Conservation (phyloP, 2,329 filamentous ascomycete species). For the Xylaria sp. region DNA sequence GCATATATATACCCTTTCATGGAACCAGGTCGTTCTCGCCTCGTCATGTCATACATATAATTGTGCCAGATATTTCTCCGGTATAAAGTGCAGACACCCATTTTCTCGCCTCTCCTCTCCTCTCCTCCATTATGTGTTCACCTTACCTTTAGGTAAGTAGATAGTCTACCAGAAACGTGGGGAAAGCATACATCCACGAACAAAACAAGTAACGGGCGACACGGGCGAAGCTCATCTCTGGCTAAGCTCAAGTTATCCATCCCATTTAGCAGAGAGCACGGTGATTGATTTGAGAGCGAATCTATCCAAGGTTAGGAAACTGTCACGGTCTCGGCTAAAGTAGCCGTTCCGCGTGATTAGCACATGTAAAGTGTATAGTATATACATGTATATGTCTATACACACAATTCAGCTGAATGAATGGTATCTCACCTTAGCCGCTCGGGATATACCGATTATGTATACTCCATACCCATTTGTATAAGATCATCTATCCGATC, state of each 20-base stretch:
- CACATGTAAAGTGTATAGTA: neutral
- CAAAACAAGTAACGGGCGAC: slow-evolving; percentile 1
- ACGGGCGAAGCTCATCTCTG: slow-evolving; percentile 10
- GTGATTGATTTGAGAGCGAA: slow-evolving; percentile 20
- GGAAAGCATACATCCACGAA: neutral
- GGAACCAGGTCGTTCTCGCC: too few relatives aligned
- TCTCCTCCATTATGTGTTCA: neutral
- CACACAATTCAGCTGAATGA: slow-evolving; percentile 1
- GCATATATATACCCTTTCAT: slow-evolving; percentile 7
- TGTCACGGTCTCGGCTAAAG: slow-evolving; percentile 26
- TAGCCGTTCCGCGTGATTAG: slow-evolving; percentile 17
- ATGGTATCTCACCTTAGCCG: slow-evolving; percentile 14
- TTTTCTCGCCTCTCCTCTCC: neutral
- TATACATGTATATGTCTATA: neutral
- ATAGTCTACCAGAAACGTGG: slow-evolving; percentile 5
- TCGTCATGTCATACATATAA: too few relatives aligned
- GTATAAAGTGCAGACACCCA: neutral
- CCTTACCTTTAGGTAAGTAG: too few relatives aligned
- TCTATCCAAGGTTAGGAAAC: neutral
- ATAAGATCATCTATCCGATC: slow-evolving; percentile 1
- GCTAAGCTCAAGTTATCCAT: slow-evolving; percentile 22
- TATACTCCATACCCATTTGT: neutral
- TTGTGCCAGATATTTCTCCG: neutral
- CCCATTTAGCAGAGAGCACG: slow-evolving; percentile 5
- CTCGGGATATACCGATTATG: slow-evolving; percentile 5